phyloP scores from a whole-genome alignment of 2,329 filamentous ascomycete genomes.

The Nectriaceae sp. region DNA sequence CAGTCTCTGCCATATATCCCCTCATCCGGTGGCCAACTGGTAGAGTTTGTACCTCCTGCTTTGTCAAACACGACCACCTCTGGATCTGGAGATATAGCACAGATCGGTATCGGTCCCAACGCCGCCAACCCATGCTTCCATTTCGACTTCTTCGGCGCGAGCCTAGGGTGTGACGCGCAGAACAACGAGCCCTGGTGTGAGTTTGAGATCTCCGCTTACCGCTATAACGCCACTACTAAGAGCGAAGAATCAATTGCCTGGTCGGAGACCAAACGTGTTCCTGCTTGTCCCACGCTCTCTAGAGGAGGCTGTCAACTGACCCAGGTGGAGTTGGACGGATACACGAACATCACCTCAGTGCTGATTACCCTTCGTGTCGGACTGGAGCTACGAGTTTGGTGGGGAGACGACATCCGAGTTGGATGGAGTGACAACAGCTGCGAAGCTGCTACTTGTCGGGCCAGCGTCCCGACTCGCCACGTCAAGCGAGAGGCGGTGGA shows the following conservation, averaged over 20 bases:
- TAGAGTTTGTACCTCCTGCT: slow-evolving; percentile 42
- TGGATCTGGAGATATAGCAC: slow-evolving; percentile 37
- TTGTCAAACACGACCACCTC: slow-evolving; percentile 27
- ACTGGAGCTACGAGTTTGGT: slow-evolving; percentile 41
- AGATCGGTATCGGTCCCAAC: slow-evolving; percentile 43
- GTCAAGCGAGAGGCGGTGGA: slow-evolving; percentile 36
- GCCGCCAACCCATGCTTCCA: slow-evolving; percentile 39
- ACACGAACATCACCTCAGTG: slow-evolving; percentile 41
- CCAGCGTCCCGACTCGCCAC: slow-evolving; percentile 22
- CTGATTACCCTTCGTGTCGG: slow-evolving; percentile 41
- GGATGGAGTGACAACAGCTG: slow-evolving; percentile 46
- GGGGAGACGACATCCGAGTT: slow-evolving; percentile 42
- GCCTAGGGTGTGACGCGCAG: slow-evolving; percentile 39
- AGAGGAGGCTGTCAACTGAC: slow-evolving; percentile 37
- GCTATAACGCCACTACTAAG: slow-evolving; percentile 33
- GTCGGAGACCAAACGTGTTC: slow-evolving; percentile 42
- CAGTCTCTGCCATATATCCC: slow-evolving; percentile 36
- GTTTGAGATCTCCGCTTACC: slow-evolving; percentile 45
- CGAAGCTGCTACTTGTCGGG: slow-evolving; percentile 39
- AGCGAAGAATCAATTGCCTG: slow-evolving; percentile 41
- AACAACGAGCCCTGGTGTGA: slow-evolving; percentile 41
- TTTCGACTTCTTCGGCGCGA: slow-evolving; percentile 42
- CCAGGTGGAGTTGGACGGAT: slow-evolving; percentile 38
- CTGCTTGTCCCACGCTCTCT: slow-evolving; percentile 38
- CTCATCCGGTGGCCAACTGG: slow-evolving; percentile 41